Evolutionary conservation across 2,329 filamentous ascomycete genomes (phyloP).

Genomic region (Zopfia rhizophila): DNA sequence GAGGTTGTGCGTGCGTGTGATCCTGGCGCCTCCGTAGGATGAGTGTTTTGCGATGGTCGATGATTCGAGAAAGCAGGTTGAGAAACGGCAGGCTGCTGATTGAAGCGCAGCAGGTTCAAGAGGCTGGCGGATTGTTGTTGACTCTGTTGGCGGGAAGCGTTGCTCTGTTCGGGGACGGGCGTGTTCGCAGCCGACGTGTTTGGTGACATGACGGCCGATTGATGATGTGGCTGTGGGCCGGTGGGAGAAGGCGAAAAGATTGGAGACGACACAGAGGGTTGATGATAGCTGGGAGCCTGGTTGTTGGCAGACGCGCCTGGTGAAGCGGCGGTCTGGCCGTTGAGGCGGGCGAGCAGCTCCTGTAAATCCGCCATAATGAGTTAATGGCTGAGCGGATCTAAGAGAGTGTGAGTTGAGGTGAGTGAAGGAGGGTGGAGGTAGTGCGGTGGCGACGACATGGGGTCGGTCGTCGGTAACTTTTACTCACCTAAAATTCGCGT

Average conservation of each 20-base stretch:
- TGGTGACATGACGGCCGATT: constrained; percentile 69
- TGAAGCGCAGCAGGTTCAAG: constrained; percentile 74
- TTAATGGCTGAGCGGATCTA: constrained; percentile 32
- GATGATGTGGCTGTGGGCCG: constrained; percentile 66
- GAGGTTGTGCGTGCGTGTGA: constrained; percentile 56
- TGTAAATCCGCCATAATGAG: constrained; percentile 55
- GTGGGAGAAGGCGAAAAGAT: constrained; percentile 65
- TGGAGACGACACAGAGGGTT: constrained; percentile 68
- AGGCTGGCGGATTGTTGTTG: constrained; percentile 63
- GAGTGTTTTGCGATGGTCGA: constrained; percentile 41
- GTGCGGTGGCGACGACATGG: constrained; percentile 7
- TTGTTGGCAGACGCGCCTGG: constrained; percentile 32
- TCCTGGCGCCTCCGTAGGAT: constrained; percentile 26
- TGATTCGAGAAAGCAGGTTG: constrained; percentile 43
- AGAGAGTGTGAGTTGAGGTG: constrained; percentile 10
- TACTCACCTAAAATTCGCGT: constrained; percentile 23
- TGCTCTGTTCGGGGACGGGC: constrained; percentile 52
- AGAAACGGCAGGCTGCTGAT: constrained; percentile 56
- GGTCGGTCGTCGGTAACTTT: constrained; percentile 6
- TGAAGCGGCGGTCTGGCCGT: constrained; percentile 36
- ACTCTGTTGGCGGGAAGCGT: constrained; percentile 53
- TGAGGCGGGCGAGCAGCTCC: constrained; percentile 57
- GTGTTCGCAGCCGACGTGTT: constrained; percentile 59
- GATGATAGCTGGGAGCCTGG: constrained; percentile 56
- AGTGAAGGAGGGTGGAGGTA: constrained; percentile 12